These are phyloP conservation scores for Pholiota adiposa DNA, from an alignment of 1,284 basidiomycete species.

Conservation along the genomic window DNA sequence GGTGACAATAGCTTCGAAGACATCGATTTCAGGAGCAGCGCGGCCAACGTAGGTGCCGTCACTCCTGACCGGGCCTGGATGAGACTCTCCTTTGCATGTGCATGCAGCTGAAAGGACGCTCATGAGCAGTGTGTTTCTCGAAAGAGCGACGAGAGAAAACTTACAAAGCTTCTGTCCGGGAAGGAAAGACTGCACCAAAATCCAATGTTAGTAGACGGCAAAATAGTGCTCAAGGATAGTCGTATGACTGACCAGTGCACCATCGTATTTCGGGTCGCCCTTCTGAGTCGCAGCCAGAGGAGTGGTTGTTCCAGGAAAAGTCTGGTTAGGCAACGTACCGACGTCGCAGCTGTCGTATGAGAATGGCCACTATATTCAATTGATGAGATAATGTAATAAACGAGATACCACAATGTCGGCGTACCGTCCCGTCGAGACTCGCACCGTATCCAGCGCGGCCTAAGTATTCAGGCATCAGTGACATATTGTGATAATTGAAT, in stretches of 20 bases:
- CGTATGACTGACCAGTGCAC: constrained; percentile 37
- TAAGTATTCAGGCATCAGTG: constrained; percentile 1
- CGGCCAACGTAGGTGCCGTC: constrained; percentile 72
- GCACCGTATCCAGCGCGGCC: constrained; percentile 76
- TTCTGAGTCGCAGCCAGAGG: constrained; percentile 48
- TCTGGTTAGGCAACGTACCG: constrained; percentile 83
- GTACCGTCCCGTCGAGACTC: constrained; percentile 60
- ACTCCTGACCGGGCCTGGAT: constrained; percentile 72
- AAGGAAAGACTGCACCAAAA: constrained; percentile 56
- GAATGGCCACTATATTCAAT: constrained; percentile 54
- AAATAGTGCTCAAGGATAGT: not conserved
- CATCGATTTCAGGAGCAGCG: constrained; percentile 84
- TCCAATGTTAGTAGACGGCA: not conserved
- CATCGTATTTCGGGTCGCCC: constrained; percentile 41
- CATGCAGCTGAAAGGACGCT: constrained; percentile 51
- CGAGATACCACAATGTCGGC: constrained; percentile 7
- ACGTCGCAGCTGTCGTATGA: constrained; percentile 81
- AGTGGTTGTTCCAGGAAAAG: constrained; percentile 49
- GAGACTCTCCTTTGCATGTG: constrained; percentile 78
- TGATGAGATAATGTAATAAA: not conserved
- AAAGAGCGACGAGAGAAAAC: constrained; percentile 36
- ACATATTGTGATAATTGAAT: not conserved
- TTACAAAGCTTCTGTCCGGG: constrained; percentile 81
- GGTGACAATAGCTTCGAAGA: constrained; percentile 68
- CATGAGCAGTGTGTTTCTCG: too few species aligned